Evolutionary conservation across 257 asterid species (phyloP), one percentile per base, ranked within the genome.

Genomic region (Agastache rugosa): DNA sequence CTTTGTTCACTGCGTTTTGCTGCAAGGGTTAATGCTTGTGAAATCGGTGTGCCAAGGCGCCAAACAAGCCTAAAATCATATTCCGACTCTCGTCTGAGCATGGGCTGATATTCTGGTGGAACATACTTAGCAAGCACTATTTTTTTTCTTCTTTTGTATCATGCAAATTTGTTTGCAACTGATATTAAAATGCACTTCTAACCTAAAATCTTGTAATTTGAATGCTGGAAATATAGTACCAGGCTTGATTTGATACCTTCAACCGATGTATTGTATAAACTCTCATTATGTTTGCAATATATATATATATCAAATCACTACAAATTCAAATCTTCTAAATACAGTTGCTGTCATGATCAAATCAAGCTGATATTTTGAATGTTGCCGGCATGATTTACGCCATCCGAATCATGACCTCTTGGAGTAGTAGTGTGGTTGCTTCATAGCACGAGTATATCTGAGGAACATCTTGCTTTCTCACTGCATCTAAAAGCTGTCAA

Each of bases 1-100:
- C 93, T 95, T 67, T 90, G 98, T 76, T 95, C 99, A 35, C 93
- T 95, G 10, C 83, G 97, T 11, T 92, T 95, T 68, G 99, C 99
- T 11, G 92, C 97, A 60, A 81, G 96, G 45, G 98, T 95, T 11
- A 95, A 95, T 60, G 88, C 97, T 1, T 95, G 99, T 73, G 99
- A 95, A 82, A 93, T 95, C 44, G 98, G 99, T 16, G 67, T 95
- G 41, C 98, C 98, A 3, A 82, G 98, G 85, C 94, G 98, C 62
- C 99, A 95, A 91, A 91, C 97, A 41, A 87, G 80, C 86, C 69
- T 83, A 71, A 86, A 88, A 81, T 68, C 89, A 11, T 48, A 37
- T 6, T 39, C 84, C 39, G 99, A 95, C 75, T 82, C 96, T 54
- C 94, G 98, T 50, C 69, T 91, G 74, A 93, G 99, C 85, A 85